Base-by-base conservation (phyloP, 306 rosid genomes). In the Potentilla sterilis region DNA sequence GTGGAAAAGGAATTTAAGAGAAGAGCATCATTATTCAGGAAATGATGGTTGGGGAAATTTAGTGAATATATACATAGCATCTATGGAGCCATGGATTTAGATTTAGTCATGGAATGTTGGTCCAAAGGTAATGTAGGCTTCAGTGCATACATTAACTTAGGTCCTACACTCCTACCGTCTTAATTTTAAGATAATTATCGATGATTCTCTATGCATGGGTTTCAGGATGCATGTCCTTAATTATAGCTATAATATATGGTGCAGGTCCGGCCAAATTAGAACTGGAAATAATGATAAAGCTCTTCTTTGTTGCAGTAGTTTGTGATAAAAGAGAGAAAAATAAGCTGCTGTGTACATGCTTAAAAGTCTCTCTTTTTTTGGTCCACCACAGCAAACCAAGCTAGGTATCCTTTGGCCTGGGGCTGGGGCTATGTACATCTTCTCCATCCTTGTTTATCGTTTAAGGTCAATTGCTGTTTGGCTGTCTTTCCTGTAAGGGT, bases 181-280 rank as follows among this genome's bases (percentile, higher is more conserved):
- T 16, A 35, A 63, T 7, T 63, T 35, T 6, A 5, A 63, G 68
- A 63, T 35, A 54, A 71, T 35, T 7, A n/a, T n/a, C n/a, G 43
- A 13, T 38, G 81, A 66, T 24, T 62, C 28, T 70, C 63, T 34
- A 64, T 67, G 67, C 86, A 69, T 74, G 83, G 81, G 52, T 85
- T 85, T 85, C 82, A 82, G 90, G 77, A 71, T 69, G 75, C 75
- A 61, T 18, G 9, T 61, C 72, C 79, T 75, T 75, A 77, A 15
- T 64, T 32, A 38, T 64, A 13, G 7, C 37, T 64, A 64, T 16
- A 37, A 32, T 4, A 64, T 64, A 14, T 4, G 46, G 74, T 67
- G 42, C 57, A n/a, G 24, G 64, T 54, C 70, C 51, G 83, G 68
- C 57, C 74, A 51, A 67, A 80, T 76, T 41, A 70, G 75, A 61